A percentile compares a stretch with the other conserved stretches of the same genome.
phyloP scores from a whole-genome alignment of 441 rosid genomes.

The Arabidopsis lyrata region DNA sequence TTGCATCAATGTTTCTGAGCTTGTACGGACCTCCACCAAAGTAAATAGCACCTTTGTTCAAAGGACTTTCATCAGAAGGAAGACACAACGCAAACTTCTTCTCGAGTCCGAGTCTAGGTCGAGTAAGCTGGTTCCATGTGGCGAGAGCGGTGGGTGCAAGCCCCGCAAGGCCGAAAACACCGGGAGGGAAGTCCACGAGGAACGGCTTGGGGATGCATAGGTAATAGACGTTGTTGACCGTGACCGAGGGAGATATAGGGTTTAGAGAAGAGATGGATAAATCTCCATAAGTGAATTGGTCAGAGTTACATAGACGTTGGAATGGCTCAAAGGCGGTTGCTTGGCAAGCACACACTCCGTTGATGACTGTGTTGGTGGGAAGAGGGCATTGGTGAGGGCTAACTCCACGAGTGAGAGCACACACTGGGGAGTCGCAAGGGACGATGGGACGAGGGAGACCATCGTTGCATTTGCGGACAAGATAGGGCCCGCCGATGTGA shows the following conservation, averaged over 20 bases:
- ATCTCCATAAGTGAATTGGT: constrained; percentile 32
- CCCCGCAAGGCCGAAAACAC: constrained; percentile 45
- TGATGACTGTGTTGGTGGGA: constrained; percentile 28
- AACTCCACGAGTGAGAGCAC: constrained; percentile 30
- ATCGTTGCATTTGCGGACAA: constrained; percentile 33
- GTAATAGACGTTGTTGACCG: constrained; percentile 17
- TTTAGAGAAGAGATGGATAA: constrained; percentile 38
- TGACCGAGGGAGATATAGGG: constrained; percentile 31
- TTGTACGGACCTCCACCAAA: constrained; percentile 45
- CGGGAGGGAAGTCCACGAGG: constrained; percentile 44
- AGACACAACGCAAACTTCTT: constrained; percentile 51
- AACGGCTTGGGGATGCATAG: constrained; percentile 45
- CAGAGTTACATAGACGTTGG: constrained; percentile 32
- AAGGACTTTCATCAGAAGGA: constrained; percentile 38
- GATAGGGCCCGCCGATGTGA: constrained; percentile 31
- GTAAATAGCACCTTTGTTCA: constrained; percentile 39
- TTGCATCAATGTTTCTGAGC: constrained; percentile 36
- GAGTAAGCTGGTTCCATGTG: constrained; percentile 39
- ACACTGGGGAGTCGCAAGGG: constrained; percentile 34
- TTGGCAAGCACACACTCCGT: constrained; percentile 41
- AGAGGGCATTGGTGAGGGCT: constrained; percentile 37
- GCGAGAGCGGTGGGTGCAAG: constrained; percentile 48
- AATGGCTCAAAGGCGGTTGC: constrained; percentile 48
- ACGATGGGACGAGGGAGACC: constrained; percentile 21
- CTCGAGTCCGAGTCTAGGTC: constrained; percentile 12